These are phyloP conservation scores for Eucalyptus erythrocorys DNA, from an alignment of 345 rosid species.

Conservation along the genomic window DNA sequence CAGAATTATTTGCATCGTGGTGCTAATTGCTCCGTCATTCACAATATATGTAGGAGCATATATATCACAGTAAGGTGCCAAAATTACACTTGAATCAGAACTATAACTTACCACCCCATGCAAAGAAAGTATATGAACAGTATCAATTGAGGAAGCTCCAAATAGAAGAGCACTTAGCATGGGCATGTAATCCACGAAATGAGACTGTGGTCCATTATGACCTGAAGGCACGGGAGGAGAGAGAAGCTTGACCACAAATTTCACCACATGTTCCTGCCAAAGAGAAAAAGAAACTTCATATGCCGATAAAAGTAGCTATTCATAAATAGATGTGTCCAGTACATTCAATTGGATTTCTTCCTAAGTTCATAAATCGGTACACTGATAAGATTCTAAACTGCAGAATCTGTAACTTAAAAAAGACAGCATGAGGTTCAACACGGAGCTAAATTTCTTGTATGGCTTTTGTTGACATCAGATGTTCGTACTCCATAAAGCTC, in stretches of 20 bases:
- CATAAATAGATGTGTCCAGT: neutral
- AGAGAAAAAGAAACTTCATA: neutral
- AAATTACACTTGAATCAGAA: neutral
- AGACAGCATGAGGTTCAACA: neutral
- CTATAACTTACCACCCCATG: slow-evolving; percentile 50
- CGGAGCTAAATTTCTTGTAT: neutral
- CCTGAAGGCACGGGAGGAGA: slow-evolving; percentile 40
- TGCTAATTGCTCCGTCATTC: neutral
- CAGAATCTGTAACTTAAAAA: neutral
- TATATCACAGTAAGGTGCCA: neutral
- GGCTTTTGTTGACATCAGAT: neutral
- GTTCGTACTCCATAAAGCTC: neutral
- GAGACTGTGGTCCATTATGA: slow-evolving; percentile 19
- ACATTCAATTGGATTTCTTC: neutral
- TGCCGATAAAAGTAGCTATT: neutral
- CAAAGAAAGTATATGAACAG: slow-evolving; percentile 48
- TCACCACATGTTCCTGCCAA: slow-evolving; percentile 53
- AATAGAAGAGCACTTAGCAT: slow-evolving; percentile 42
- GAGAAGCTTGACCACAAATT: slow-evolving; percentile 48
- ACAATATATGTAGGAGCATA: neutral
- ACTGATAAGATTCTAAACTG: neutral
- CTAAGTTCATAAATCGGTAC: neutral
- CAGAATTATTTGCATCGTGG: neutral
- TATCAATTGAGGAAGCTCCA: slow-evolving; percentile 40
- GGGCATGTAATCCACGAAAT: slow-evolving; percentile 34